A percentile compares a stretch with the other conserved stretches of the same genome.
These are phyloP conservation scores for Seiridium cupressi DNA, from an alignment of 2,329 filamentous ascomycete species.

Conservation along the genomic window DNA sequence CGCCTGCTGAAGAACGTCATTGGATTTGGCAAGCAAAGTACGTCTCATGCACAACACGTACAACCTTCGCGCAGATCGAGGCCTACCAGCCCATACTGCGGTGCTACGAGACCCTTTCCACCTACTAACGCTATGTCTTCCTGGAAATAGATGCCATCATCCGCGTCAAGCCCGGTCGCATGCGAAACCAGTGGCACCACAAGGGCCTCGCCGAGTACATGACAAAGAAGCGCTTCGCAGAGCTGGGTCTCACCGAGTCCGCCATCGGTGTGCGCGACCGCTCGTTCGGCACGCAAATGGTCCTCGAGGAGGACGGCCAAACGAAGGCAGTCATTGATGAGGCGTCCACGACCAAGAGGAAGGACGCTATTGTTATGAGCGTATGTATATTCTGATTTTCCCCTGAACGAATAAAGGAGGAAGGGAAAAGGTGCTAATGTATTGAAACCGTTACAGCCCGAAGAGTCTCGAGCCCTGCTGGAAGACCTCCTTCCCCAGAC, in stretches of 20 bases:
- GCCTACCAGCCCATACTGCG: too few species aligned
- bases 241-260: conserved; percentile 27
- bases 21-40: conserved; percentile 37
- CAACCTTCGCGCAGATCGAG: too few species aligned
- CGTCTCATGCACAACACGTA: neutral
- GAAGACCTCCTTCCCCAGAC: conserved; percentile 30
- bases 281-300: conserved; percentile 22
- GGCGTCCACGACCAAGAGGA: conserved; percentile 18
- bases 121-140: neutral
- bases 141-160: conserved; percentile 28
- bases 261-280: conserved; percentile 31
- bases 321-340: conserved; percentile 6
- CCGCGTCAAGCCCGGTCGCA: conserved; percentile 30
- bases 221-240: conserved; percentile 27
- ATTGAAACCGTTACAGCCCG: conserved; percentile 23
- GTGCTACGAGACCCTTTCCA: neutral
- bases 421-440: neutral
- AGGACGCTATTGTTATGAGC: conserved; percentile 20
- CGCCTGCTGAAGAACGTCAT: conserved; percentile 39
- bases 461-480: conserved; percentile 33
- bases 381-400: conserved; percentile 14
- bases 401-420: conserved; percentile 11
- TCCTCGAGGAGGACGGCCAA: conserved; percentile 14
- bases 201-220: conserved; percentile 31
- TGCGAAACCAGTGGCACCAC: conserved; percentile 33